A percentile compares a stretch with the other conserved stretches of the same genome.
These are phyloP conservation scores for Spiromastix sp. DNA, from an alignment of 2,329 filamentous ascomycete genomes.

Conservation along the genomic window DNA sequence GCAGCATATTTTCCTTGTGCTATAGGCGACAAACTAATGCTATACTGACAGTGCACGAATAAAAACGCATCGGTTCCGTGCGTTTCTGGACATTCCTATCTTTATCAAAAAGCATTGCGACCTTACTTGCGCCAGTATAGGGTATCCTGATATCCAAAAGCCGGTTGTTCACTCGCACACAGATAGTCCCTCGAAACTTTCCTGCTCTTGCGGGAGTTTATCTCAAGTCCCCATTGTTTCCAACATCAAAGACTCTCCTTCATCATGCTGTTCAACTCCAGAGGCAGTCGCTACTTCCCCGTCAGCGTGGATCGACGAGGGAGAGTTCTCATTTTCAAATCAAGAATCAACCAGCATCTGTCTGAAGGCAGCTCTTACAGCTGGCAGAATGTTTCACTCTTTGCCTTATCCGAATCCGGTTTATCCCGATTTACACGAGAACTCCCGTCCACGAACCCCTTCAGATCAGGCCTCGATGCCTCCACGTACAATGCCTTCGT, in stretches of 20 bases:
- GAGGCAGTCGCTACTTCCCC: conserved; percentile 6
- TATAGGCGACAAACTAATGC: background rate
- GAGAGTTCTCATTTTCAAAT: conserved; percentile 31
- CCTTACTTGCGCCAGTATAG: conserved; percentile 16
- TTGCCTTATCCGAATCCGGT: conserved; percentile 28
- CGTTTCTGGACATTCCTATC: conserved; percentile 36
- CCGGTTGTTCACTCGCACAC: background rate
- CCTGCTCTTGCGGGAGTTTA: conserved; percentile 24
- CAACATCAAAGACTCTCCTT: conserved; percentile 23
- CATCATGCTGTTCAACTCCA: conserved; percentile 20
- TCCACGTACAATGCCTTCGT: conserved; percentile 37
- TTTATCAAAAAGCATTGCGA: conserved; percentile 38
- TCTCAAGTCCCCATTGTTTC: conserved; percentile 20
- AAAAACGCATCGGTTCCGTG: conserved; percentile 36
- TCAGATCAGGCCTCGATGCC: conserved; percentile 12
- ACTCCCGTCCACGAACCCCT: conserved; percentile 1
- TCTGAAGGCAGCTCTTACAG: conserved; percentile 28
- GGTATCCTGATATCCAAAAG: conserved; percentile 5
- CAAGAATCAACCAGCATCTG: conserved; percentile 33
- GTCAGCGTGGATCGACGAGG: conserved; percentile 16
- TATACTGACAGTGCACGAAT: conserved; percentile 29
- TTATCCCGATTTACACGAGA: conserved; percentile 10
- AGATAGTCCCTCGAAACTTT: conserved; percentile 14
- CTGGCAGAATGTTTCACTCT: conserved; percentile 31
- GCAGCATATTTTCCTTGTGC: background rate